Evolutionary conservation across 2,329 filamentous ascomycete genomes (phyloP), one percentile per base, ranked within the genome.

Genomic region (Aspergillus luchuensis): DNA sequence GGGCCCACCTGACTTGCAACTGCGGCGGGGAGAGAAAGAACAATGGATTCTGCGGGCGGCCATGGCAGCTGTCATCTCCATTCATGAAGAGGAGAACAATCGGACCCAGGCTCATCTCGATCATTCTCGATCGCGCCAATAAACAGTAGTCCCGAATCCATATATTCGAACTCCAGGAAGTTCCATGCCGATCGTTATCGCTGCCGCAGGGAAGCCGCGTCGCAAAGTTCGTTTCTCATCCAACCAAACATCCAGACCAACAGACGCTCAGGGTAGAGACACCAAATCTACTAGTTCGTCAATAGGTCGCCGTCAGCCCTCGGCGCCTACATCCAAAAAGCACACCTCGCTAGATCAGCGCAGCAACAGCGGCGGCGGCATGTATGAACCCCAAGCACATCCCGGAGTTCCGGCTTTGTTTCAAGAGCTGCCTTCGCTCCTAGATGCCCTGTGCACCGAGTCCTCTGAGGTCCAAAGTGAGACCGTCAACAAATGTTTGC

Each of bases 391-490:
- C 43, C 63, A 68, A 64, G 57, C 62, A 45, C 65, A 66, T 52
- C 63, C 70, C 49, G 68, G 71, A 61, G 71, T 79, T 59, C 76
- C 79, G 53, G 63, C 69, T 54, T 67, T 80, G 51, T 80, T 80
- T 66, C 74, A 71, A 53, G 67, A 76, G 58, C 76, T 78, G 43
- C 88, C 90, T 11, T 81, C 81, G 17, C 85, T 96, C 66, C 81
- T 79, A 58, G 92, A 96, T 71, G 65, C 71, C 15, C 81, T 93
- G 54, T 73, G 79, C 52, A 95, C 92, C 4, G 80, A 85, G 61
- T 91, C 90, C 23, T 92, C 90, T 1, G 72, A 76, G 53, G 73
- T 85, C 28, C 91, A 96, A 75, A 84, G 89, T 60, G 80, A 86
- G 58, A 94, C 90, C 0, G 80, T 91, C 57, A 77, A 86, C 39